These are phyloP conservation scores for Talinum fruticosum DNA, from an alignment of 148 eudicot genomes.

Conservation along the genomic window DNA sequence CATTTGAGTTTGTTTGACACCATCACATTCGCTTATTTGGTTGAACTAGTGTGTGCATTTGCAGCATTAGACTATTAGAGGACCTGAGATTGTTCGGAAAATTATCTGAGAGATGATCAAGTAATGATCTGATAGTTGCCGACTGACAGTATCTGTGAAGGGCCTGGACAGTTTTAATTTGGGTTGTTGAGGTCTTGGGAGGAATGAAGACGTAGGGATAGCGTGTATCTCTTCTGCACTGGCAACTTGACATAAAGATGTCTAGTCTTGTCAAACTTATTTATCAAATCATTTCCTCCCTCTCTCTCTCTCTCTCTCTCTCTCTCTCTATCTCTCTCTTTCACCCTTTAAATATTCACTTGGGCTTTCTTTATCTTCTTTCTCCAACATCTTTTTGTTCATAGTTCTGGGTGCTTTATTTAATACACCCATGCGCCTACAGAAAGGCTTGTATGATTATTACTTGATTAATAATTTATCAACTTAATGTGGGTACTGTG, in stretches of 20 bases:
- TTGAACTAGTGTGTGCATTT: not conserved
- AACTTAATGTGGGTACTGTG: no score
- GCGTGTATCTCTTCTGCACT: conserved; percentile 22
- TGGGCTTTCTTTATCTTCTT: conserved; percentile 1
- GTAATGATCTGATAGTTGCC: conserved; percentile 38
- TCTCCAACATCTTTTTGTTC: not conserved
- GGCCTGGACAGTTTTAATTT: conserved; percentile 9
- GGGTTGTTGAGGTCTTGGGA: conserved; percentile 1
- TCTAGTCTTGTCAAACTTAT: conserved; percentile 45
- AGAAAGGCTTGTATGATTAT: not conserved
- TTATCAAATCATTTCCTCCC: conserved; percentile 31
- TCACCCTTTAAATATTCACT: conserved; percentile 12
- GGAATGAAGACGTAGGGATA: conserved; percentile 2
- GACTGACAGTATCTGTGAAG: conserved; percentile 33
- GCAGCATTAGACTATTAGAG: conserved; percentile 4
- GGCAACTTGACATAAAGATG: conserved; percentile 46
- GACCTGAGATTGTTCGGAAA: not conserved
- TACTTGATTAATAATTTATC: not conserved
- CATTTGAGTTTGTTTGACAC: not conserved
- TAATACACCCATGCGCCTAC: not conserved
- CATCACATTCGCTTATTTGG: not conserved
- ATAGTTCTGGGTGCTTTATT: conserved; percentile 17
- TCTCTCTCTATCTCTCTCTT: conserved; percentile 8
- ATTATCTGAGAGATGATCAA: conserved; percentile 17
- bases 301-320: not conserved